Base-by-base conservation (phyloP, 1,284 basidiomycete genomes). In the Ceratobasidium sp. region DNA sequence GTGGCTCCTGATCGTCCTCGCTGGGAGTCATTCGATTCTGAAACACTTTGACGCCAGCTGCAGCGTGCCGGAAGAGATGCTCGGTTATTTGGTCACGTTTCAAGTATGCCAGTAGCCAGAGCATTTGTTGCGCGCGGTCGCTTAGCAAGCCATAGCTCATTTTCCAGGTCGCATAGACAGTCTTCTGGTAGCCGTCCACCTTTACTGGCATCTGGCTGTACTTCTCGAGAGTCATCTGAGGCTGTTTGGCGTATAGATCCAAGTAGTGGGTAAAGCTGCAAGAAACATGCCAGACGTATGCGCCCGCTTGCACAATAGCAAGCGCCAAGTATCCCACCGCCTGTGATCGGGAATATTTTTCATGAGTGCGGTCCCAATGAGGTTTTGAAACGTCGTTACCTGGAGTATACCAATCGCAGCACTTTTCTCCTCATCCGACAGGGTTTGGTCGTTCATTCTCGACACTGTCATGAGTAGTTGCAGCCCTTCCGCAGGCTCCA, bases 281-380 rank as follows among this genome's bases (percentile, higher is more conserved):
- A 27, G 33, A n/a, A 3, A 33, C 30, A 3, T 35, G 68, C 23
- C 52, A 50, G 48, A 62, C 66, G 30, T 74, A 78, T 33, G 54
- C 54, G 16, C 77, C 70, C 0, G 77, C 77, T 14, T 78, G 77
- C 18, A 78, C 70, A 3, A 78, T 64, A 5, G 70, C 77, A 18
- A 77, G 66, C 1, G 76, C 54, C 16, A 77, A 52, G 30, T 60
- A 57, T 14, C 67, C 76, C 1, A 77, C 33, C 38, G 55, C 55
- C 48, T 69, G 35, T 20, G 18, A 30, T 30, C 14, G 27, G 27
- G 23, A 60, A 14, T 2, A 46, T 18, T 18, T 18, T 8, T 12
- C 46, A 12, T 46, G 46, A 46, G 46, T 18, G 46, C 16, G 46
- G 46, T 46, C 46, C 16, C 16, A 12, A 46, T 8, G 46, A 46